phyloP scores from a whole-genome alignment of 345 rosid species.

The Euphorbia lathyris region DNA sequence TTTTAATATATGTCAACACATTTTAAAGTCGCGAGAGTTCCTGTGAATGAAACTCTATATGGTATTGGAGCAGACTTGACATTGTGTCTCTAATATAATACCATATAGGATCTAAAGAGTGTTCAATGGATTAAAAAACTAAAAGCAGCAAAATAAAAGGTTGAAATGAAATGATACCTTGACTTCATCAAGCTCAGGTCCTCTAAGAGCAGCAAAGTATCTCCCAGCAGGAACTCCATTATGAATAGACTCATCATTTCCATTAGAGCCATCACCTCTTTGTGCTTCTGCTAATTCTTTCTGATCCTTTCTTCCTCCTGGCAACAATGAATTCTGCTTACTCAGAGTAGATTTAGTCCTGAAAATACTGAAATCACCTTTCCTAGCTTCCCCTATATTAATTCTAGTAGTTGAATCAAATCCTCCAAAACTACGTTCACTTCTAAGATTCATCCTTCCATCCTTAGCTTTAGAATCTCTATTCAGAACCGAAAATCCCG shows the following conservation, averaged over 20 bases:
- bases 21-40: too few relatives aligned
- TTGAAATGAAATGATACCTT: slow-evolving; percentile 45
- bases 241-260: slow-evolving; percentile 47
- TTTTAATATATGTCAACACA: too few relatives aligned
- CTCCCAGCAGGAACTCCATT: slow-evolving; percentile 83
- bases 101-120: too few relatives aligned
- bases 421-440: slow-evolving; percentile 83
- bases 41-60: too few relatives aligned
- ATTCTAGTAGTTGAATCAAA: slow-evolving; percentile 44
- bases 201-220: slow-evolving; percentile 94
- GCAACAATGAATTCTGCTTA: slow-evolving; percentile 79
- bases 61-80: too few relatives aligned
- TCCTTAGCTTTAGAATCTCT: slow-evolving; percentile 52
- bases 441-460: slow-evolving; percentile 56
- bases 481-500: slow-evolving; percentile 71
- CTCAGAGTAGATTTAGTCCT: slow-evolving; percentile 73
- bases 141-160: background rate
- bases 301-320: slow-evolving; percentile 42
- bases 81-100: too few relatives aligned
- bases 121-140: too few relatives aligned
- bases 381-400: slow-evolving; percentile 42
- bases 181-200: slow-evolving; percentile 93
- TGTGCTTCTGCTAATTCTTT: slow-evolving; percentile 41
- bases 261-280: slow-evolving; percentile 35
- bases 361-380: slow-evolving; percentile 71